A percentile compares a stretch with the other conserved stretches of the same genome.
Conservation (phyloP, 371 early-diverging fungal species). For the Mucor sp. region DNA sequence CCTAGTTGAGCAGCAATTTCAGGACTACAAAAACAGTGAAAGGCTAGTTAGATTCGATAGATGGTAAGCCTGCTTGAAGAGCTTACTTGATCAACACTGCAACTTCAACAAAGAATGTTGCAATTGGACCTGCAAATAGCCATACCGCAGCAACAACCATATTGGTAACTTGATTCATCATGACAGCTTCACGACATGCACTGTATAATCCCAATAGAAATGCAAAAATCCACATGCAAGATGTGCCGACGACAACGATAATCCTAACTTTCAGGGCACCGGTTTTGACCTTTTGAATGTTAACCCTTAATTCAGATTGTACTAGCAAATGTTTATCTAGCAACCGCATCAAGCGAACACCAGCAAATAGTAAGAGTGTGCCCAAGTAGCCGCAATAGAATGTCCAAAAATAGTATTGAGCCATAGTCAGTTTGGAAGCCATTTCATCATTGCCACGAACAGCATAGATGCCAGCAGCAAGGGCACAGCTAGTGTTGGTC, state of each 20-base stretch:
- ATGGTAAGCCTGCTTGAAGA: neutral
- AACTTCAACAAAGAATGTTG: conserved; percentile 29
- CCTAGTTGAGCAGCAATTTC: conserved; percentile 12
- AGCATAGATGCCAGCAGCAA: conserved; percentile 8
- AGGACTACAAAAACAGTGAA: conserved; percentile 3
- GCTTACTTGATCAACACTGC: conserved; percentile 38
- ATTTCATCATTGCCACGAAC: neutral
- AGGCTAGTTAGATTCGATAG: neutral
- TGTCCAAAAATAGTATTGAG: conserved; percentile 9
- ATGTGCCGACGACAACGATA: conserved; percentile 19
- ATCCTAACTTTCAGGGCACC: conserved; percentile 33
- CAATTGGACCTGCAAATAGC: conserved; percentile 31
- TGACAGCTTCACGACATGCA: conserved; percentile 19
- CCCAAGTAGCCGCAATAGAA: conserved; percentile 14
- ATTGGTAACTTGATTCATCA: conserved; percentile 14
- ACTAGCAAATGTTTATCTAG: conserved; percentile 24
- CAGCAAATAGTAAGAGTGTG: conserved; percentile 27
- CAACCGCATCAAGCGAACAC: conserved; percentile 24
- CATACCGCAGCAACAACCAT: conserved; percentile 26
- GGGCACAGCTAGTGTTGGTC: conserved; percentile 8
- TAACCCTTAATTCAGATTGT: conserved; percentile 22
- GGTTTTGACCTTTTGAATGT: conserved; percentile 28
- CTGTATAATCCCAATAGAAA: conserved; percentile 30
- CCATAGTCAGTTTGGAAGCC: neutral
- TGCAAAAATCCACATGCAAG: conserved; percentile 26